phyloP scores from a whole-genome alignment of 768 basidiomycete genomes.

The Lactarius vividus region DNA sequence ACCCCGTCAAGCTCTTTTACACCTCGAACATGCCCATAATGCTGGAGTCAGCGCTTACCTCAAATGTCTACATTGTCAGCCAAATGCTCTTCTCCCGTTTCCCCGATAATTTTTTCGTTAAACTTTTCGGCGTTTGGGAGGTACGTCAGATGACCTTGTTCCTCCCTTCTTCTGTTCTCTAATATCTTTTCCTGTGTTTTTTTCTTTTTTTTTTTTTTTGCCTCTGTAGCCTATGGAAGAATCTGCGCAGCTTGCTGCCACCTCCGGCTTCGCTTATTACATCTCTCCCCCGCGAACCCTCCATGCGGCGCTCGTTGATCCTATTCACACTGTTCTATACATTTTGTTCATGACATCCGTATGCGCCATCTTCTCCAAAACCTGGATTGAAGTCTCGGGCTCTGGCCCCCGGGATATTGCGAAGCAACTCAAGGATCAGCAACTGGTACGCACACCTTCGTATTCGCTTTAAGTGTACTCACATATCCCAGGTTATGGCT shows the following conservation, averaged over 20 bases:
- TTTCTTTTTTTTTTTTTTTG: neutral
- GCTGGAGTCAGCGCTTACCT: constrained; percentile 90
- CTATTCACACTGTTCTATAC: constrained; percentile 89
- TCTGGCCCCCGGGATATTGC: constrained; percentile 95
- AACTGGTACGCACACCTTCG: constrained; percentile 58
- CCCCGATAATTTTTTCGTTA: constrained; percentile 87
- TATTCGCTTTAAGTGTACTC: neutral
- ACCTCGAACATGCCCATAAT: constrained; percentile 99
- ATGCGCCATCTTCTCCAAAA: constrained; percentile 97
- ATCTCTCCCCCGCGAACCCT: constrained; percentile 98
- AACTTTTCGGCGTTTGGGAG: constrained; percentile 97
- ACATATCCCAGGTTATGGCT: constrained; percentile 58
- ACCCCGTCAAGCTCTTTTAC: constrained; percentile 98
- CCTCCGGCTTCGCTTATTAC: constrained; percentile 93
- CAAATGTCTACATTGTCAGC: constrained; percentile 92
- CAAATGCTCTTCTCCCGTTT: constrained; percentile 94
- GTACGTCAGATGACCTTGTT: constrained; percentile 42
- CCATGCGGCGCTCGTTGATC: constrained; percentile 83
- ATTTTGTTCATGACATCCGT: constrained; percentile 90
- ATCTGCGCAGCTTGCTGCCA: constrained; percentile 85
- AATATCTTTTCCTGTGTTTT: too few species aligned
- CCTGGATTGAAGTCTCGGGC: constrained; percentile 99
- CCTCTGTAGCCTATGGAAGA: constrained; percentile 80
- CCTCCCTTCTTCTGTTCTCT: constrained; percentile 6
- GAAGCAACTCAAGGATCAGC: constrained; percentile 97